phyloP scores from a whole-genome alignment of 495 filamentous ascomycete species.

The Neurospora sp. region DNA sequence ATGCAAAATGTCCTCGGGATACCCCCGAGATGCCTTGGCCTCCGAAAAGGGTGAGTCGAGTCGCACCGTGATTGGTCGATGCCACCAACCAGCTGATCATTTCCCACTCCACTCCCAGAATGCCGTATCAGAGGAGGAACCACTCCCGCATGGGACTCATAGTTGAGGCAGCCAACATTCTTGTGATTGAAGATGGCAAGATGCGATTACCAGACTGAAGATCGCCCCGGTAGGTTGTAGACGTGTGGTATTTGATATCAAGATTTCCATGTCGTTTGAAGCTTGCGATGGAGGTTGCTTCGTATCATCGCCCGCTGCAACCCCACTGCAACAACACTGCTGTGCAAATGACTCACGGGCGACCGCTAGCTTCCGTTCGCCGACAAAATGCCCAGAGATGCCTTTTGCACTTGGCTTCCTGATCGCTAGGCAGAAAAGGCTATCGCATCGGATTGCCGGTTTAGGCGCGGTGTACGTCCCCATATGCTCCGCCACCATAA shows the following conservation, averaged over 20 bases:
- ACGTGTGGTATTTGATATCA: background rate
- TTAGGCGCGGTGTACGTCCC: slow-evolving; percentile 31
- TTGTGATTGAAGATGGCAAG: background rate
- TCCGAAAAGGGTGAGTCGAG: slow-evolving; percentile 11
- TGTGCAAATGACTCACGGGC: background rate
- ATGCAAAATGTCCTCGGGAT: background rate
- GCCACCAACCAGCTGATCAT: slow-evolving; percentile 19
- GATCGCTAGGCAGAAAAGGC: background rate
- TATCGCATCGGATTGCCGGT: background rate
- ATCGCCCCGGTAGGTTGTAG: background rate
- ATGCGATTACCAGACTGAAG: background rate
- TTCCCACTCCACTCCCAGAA: background rate
- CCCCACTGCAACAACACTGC: background rate
- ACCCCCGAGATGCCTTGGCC: slow-evolving; percentile 20
- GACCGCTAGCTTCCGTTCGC: background rate
- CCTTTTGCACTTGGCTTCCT: background rate
- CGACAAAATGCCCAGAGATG: background rate
- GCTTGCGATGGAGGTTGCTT: background rate
- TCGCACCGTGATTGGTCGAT: slow-evolving; percentile 16
- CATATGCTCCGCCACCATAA: slow-evolving; percentile 31
- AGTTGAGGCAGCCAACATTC: background rate
- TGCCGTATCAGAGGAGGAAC: background rate
- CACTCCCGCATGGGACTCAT: background rate
- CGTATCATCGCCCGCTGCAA: background rate
- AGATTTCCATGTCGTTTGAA: background rate